A percentile compares a stretch with the other conserved stretches of the same genome.
phyloP scores from a whole-genome alignment of 164 flowering plant species.

The Chimonanthus salicifolius region DNA sequence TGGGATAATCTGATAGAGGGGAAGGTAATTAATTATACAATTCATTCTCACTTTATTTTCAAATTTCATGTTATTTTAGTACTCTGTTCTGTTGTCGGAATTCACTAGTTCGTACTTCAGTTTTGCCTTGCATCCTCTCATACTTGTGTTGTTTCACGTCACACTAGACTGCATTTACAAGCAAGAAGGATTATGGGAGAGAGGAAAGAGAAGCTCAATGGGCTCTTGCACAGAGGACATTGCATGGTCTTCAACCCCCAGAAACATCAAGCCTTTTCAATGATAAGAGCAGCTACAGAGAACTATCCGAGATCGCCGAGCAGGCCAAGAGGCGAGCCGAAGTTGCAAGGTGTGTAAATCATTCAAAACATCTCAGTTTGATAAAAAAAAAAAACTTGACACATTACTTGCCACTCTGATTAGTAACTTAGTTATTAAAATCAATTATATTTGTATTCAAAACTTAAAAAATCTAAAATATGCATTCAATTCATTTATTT shows the following conservation, averaged over 20 bases:
- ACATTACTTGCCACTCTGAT: too few species aligned
- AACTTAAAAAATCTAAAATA: too few species aligned
- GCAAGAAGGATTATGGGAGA: constrained; percentile 90
- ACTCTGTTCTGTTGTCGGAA: not conserved
- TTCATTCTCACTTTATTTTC: not conserved
- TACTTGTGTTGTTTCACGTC: not conserved
- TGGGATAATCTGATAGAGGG: constrained; percentile 79
- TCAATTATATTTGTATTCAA: too few species aligned
- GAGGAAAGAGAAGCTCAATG: constrained; percentile 98
- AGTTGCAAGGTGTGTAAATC: constrained; percentile 63
- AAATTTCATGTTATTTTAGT: not conserved
- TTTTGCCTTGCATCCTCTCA: not conserved
- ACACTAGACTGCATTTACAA: constrained; percentile 88
- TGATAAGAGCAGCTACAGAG: constrained; percentile 88
- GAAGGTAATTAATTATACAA: constrained; percentile 41
- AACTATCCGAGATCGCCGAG: constrained; percentile 93
- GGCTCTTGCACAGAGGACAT: constrained; percentile 93
- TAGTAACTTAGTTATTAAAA: too few species aligned
- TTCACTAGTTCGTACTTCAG: not conserved
- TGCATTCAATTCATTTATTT: too few species aligned
- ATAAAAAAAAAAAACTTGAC: not conserved
- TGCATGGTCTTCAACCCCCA: constrained; percentile 91
- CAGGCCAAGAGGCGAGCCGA: constrained; percentile 97
- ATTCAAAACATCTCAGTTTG: not conserved
- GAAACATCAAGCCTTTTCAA: constrained; percentile 49